Evolutionary conservation across 306 rosid genomes (phyloP), one percentile per base, ranked within the genome.

Genomic region (Sicyos baderoa): DNA sequence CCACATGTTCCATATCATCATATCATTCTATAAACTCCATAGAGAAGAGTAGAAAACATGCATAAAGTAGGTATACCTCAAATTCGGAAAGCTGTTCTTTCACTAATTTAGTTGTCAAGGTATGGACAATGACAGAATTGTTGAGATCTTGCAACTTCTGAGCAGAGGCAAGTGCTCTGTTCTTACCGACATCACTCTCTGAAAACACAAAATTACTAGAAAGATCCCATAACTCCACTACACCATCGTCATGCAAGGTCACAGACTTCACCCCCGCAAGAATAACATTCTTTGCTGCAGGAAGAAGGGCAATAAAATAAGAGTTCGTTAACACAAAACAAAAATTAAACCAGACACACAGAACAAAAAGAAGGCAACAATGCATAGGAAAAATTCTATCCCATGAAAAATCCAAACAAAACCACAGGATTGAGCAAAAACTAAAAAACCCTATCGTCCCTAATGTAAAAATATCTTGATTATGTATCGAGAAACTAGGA

Each of bases 261-360:
- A 90, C 91, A 55, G 97, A 86, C 76, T 87, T 90, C 63, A 90
- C 95, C 52, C 97, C 97, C 58, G 97, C 95, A 79, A 89, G 94
- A 75, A 93, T 82, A 73, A 89, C 95, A 76, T 93, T 89, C 83
- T 93, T 93, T 0, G 97, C 98, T 93, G 93, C 88, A 86, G 18
- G 65, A 68, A 78, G 54, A 72, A 6, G 12, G 18, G 54, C 18
- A 21, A 69, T 12, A 69, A 16, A 66, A 42, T 60, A 68, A 54
- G 73, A 71, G 21, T 19, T 61, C 6, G 11, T 76, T 76, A 78
- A 72, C 60, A 75, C 68, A 52, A 23, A 32, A 4, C 4, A 66
- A 27, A 54, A 63, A 37, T 56, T 22, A 68, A n/a, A 72, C 52
- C n/a, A 40, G 22, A 32, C 37, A 32, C 37, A 32, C 74, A 78